phyloP scores from a whole-genome alignment of 2,329 filamentous ascomycete species.

The Biscogniauxia sp. region DNA sequence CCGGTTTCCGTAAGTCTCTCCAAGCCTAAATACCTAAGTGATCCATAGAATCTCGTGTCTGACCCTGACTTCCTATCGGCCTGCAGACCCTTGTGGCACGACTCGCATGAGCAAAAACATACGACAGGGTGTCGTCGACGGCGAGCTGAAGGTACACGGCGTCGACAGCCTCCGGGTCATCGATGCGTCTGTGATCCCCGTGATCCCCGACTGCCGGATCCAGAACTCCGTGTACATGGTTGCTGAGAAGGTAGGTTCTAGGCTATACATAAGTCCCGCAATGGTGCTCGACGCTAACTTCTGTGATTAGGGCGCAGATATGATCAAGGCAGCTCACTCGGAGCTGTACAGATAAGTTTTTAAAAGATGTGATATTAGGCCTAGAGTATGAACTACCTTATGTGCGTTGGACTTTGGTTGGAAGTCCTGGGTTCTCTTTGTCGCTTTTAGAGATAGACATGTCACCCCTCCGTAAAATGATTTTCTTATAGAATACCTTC shows the following conservation, averaged over 20 bases:
- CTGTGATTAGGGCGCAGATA: slow-evolving; percentile 37
- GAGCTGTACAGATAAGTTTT: slow-evolving; percentile 24
- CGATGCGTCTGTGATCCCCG: slow-evolving; percentile 55
- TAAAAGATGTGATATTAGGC: too few species aligned
- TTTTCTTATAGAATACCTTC: too few species aligned
- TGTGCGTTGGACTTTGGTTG: too few species aligned
- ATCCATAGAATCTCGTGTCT: too few species aligned
- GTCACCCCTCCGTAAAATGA: too few species aligned
- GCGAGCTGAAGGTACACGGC: slow-evolving; percentile 50
- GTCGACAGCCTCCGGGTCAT: slow-evolving; percentile 52
- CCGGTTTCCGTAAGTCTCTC: slow-evolving; percentile 42
- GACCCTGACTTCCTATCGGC: background rate
- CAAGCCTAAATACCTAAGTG: too few species aligned
- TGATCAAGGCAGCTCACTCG: slow-evolving; percentile 43
- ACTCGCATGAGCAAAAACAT: slow-evolving; percentile 50
- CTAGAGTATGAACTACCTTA: too few species aligned
- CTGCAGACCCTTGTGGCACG: slow-evolving; percentile 52
- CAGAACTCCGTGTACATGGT: slow-evolving; percentile 62
- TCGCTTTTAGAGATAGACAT: too few species aligned
- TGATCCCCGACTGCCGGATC: slow-evolving; percentile 56
- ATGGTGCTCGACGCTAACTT: slow-evolving; percentile 6
- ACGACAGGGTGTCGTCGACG: slow-evolving; percentile 51
- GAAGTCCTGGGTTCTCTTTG: too few species aligned
- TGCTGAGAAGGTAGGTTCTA: slow-evolving; percentile 47
- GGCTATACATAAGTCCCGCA: slow-evolving; percentile 2